These are phyloP conservation scores for Singerocomus rubriflavus DNA, from an alignment of 1,284 basidiomycete genomes.

Conservation along the genomic window DNA sequence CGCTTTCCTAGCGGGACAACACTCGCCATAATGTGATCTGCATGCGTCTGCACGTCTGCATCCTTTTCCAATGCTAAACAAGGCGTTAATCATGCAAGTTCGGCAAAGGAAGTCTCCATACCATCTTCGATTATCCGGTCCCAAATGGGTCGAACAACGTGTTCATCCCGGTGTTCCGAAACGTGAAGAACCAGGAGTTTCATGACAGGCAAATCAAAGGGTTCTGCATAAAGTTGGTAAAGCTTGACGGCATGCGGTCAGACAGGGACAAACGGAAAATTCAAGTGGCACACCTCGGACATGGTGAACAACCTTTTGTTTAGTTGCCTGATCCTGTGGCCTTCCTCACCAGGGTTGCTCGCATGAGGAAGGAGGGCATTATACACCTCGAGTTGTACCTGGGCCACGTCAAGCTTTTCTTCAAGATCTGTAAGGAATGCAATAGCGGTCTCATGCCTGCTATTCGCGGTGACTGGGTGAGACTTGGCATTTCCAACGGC, in stretches of 20 bases:
- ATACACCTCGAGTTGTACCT: slow-evolving; percentile 91
- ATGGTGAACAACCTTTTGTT: slow-evolving; percentile 60
- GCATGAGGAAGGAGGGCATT: slow-evolving; percentile 61
- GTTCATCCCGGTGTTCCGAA: slow-evolving; percentile 87
- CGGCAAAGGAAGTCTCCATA: slow-evolving; percentile 33
- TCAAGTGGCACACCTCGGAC: slow-evolving; percentile 53
- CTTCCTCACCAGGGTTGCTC: slow-evolving; percentile 53
- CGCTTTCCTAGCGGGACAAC: slow-evolving; percentile 74
- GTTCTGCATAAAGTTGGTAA: slow-evolving; percentile 86
- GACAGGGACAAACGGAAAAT: neutral
- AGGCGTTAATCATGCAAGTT: slow-evolving; percentile 3
- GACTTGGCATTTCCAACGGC: slow-evolving; percentile 96
- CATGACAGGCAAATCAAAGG: slow-evolving; percentile 80
- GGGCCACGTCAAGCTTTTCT: slow-evolving; percentile 95
- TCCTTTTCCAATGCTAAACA: slow-evolving; percentile 48
- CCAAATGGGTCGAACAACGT: slow-evolving; percentile 85
- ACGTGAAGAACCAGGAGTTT: slow-evolving; percentile 92
- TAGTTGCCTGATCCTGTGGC: slow-evolving; percentile 53
- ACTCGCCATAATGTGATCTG: slow-evolving; percentile 60
- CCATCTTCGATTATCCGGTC: slow-evolving; percentile 80
- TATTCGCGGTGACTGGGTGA: slow-evolving; percentile 73
- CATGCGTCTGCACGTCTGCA: slow-evolving; percentile 47
- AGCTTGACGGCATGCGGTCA: slow-evolving; percentile 49
- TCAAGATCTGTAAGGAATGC: slow-evolving; percentile 91
- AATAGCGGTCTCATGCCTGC: slow-evolving; percentile 80